Base-by-base conservation (phyloP, 1,284 basidiomycete genomes). In the Malassezia equina region DNA sequence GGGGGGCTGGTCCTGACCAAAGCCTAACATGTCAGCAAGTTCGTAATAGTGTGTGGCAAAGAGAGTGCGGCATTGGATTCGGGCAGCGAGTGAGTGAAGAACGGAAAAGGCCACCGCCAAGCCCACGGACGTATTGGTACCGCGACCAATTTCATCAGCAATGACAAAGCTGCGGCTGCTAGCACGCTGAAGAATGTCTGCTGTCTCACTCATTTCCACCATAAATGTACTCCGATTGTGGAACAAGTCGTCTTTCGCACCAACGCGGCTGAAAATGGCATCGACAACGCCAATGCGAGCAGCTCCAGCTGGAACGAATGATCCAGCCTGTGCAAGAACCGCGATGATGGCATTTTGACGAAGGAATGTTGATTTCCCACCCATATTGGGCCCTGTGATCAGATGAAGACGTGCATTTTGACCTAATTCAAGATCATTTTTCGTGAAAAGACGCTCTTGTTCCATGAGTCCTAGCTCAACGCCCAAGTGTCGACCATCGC, bases 31-130 rank as follows among this genome's bases (percentile, higher is more conserved):
- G 61, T 88, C 84, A 1, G 85, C 85, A 11, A 98, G 77, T 68
- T 95, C 90, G 73, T 96, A 90, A 67, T 95, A 95, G 76, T 98
- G 93, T 11, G 93, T 98, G 2, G 94, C 93, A 70, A 98, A 98
- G 24, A 98, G 78, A 1, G 86, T 82, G 21, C 90, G 82, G 71
- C 86, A 90, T 49, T 79, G 77, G 67, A 88, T 90, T n/a, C 81
- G 77, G 15, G 79, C 76, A 40, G 86, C 77, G 13, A 98, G 80
- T 68, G 93, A 84, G 68, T 90, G 83, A 12, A 94, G 79, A 1
- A 90, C 84, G 0, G 89, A 87, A 72, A 89, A 96, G 1, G 91
- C 90, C 43, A 98, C 89, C 0, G 90, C 86, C 15, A 96, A 77
- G 4, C 94, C 93, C 62, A 95, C 90, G 53, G 84, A 81, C 5